Conservation (phyloP, 177 flowering plant genomes). For the Vitis hybrid region DNA sequence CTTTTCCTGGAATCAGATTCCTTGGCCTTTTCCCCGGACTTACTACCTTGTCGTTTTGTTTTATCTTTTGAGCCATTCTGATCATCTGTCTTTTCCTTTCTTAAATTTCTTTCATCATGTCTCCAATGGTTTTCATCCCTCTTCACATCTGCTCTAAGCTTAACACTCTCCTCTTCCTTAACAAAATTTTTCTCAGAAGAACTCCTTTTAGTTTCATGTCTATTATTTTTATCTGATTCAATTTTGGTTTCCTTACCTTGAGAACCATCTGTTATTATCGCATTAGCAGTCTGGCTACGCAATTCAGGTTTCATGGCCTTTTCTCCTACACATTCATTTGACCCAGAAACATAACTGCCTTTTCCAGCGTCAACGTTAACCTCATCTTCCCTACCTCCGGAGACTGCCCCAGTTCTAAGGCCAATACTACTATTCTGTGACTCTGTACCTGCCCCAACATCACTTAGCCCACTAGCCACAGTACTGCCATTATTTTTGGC, state of each 20-base stretch:
- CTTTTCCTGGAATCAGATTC: conserved; percentile 52
- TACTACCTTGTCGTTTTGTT: conserved; percentile 36
- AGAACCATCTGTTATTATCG: conserved; percentile 23
- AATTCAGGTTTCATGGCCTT: conserved; percentile 25
- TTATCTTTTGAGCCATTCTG: conserved; percentile 49
- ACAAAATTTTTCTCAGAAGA: conserved; percentile 26
- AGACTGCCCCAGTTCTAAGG: conserved; percentile 10
- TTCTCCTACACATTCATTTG: conserved; percentile 22
- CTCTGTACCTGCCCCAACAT: conserved; percentile 13
- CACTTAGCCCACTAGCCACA: conserved; percentile 8
- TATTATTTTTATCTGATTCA: conserved; percentile 31
- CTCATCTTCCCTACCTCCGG: conserved; percentile 17
- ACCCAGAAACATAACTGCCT: conserved; percentile 18
- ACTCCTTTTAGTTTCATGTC: conserved; percentile 32
- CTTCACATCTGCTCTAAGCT: conserved; percentile 27
- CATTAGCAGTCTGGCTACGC: conserved; percentile 14
- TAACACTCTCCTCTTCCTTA: conserved; percentile 30
- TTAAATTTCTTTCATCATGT: conserved; percentile 41
- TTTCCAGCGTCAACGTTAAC: conserved; percentile 21
- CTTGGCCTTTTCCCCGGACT: conserved; percentile 38
- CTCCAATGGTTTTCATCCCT: conserved; percentile 38
- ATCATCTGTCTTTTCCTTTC: conserved; percentile 42
- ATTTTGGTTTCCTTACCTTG: conserved; percentile 27
- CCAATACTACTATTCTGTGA: conserved; percentile 10
- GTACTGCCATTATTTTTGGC: conserved; percentile 8